Percentiles rank a stretch among this genome's conserved stretches.
These are phyloP conservation scores for Chlamydomonas eustigma DNA, from an alignment of 139 green algal species.

Conservation along the genomic window DNA sequence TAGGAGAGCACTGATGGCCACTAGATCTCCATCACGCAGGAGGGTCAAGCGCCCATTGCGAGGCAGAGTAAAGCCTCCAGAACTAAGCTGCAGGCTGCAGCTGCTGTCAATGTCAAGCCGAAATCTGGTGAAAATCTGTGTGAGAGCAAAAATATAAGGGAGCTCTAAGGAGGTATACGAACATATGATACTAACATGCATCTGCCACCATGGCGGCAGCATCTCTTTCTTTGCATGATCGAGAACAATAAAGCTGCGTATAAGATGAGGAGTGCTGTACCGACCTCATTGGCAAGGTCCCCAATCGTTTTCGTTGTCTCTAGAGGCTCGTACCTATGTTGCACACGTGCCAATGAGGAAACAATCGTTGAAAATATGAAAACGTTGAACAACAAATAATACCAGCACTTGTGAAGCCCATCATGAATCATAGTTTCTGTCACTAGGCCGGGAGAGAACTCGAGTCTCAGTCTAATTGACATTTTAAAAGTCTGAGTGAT, in stretches of 20 bases:
- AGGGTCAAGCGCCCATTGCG: not conserved
- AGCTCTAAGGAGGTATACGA: not conserved
- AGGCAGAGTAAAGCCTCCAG: not conserved
- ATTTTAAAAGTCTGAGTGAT: no score
- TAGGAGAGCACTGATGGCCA: not conserved
- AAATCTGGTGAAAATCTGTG: not conserved
- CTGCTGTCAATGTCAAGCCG: not conserved
- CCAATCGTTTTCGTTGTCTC: not conserved
- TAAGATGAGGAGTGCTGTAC: conserved; percentile 1
- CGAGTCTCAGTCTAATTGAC: not conserved
- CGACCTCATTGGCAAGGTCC: not conserved
- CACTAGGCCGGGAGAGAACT: not conserved
- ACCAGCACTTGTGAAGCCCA: not conserved
- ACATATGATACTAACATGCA: not conserved
- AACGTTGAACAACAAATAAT: no score
- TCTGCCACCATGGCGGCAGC: not conserved
- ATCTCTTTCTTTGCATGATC: not conserved
- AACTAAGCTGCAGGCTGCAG: not conserved
- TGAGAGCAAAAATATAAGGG: no score
- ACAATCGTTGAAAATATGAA: not conserved
- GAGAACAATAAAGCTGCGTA: not conserved
- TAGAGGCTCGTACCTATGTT: not conserved
- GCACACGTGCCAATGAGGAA: not conserved
- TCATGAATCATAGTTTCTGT: not conserved
- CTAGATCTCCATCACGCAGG: not conserved